Conservation (phyloP, 768 basidiomycete species). For the Piloderma croceum region DNA sequence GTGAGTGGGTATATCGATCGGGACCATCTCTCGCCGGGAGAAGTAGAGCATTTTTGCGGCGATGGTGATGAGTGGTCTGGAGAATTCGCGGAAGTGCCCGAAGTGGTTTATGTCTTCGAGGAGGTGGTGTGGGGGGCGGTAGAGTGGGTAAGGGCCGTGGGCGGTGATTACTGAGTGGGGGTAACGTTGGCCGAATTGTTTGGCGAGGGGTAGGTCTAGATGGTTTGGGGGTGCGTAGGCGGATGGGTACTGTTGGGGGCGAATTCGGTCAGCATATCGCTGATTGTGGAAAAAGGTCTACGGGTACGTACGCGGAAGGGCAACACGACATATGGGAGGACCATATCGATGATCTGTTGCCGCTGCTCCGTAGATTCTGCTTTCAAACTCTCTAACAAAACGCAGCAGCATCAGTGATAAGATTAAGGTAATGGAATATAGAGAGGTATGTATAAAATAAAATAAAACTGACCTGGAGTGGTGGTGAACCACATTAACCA, state of each 20-base stretch:
- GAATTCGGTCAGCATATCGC: too few species aligned
- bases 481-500: constrained; percentile 64
- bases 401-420: constrained; percentile 3
- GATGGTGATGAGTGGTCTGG: constrained; percentile 42
- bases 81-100: constrained; percentile 21
- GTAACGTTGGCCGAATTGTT: constrained; percentile 11
- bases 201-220: constrained; percentile 45
- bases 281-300: constrained; percentile 6
- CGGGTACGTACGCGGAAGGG: constrained; percentile 39
- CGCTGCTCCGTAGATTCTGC: constrained; percentile 24
- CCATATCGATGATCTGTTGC: constrained; percentile 22
- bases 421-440: not conserved
- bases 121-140: constrained; percentile 22
- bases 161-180: constrained; percentile 26
- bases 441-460: too few species aligned
- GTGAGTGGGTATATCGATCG: constrained; percentile 37
- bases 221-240: constrained; percentile 60
- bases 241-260: constrained; percentile 46
- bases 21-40: constrained; percentile 46
- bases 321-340: constrained; percentile 44
- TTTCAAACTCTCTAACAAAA: constrained; percentile 22
- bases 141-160: constrained; percentile 46
- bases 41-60: constrained; percentile 64
- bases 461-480: constrained; percentile 44
- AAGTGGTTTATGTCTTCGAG: constrained; percentile 19